These are phyloP conservation scores for Porogramme epimiltina DNA, from an alignment of 1,284 basidiomycete species.

Conservation along the genomic window DNA sequence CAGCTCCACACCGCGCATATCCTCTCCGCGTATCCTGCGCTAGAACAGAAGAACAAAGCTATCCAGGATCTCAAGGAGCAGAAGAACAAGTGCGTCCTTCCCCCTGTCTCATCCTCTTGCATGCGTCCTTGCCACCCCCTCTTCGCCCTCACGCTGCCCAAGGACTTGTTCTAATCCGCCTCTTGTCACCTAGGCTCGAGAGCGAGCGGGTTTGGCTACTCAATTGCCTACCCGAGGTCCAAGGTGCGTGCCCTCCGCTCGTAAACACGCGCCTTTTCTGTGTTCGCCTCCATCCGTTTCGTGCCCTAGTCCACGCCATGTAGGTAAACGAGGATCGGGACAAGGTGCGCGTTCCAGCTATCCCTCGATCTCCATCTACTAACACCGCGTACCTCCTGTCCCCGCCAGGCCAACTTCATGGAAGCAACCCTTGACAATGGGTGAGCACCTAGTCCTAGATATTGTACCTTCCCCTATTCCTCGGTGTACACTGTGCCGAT, in stretches of 20 bases:
- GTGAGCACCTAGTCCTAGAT: conserved; percentile 39
- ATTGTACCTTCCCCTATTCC: no score
- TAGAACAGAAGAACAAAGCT: conserved; percentile 73
- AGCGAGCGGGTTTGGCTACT: conserved; percentile 69
- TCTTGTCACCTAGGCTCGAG: conserved; percentile 51
- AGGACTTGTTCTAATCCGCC: neutral
- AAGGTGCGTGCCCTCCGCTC: conserved; percentile 40
- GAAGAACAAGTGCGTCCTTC: conserved; percentile 66
- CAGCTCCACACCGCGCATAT: conserved; percentile 86
- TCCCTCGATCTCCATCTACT: neutral
- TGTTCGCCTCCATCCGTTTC: neutral
- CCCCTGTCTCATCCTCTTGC: neutral
- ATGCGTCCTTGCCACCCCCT: neutral
- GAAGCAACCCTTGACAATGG: conserved; percentile 61
- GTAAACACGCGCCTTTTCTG: conserved; percentile 1
- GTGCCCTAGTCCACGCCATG: neutral
- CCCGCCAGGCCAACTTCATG: conserved; percentile 50
- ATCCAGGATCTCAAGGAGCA: conserved; percentile 80
- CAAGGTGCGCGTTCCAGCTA: conserved; percentile 46
- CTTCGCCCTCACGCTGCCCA: no score
- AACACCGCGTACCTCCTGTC: conserved; percentile 3
- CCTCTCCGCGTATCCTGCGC: conserved; percentile 72
- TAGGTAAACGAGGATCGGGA: conserved; percentile 80
- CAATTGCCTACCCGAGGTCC: conserved; percentile 65
- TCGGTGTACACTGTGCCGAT: no score